These are phyloP conservation scores for Debaryomyces sp. DNA, from an alignment of 1,139 yeast genomes.

Conservation along the genomic window DNA sequence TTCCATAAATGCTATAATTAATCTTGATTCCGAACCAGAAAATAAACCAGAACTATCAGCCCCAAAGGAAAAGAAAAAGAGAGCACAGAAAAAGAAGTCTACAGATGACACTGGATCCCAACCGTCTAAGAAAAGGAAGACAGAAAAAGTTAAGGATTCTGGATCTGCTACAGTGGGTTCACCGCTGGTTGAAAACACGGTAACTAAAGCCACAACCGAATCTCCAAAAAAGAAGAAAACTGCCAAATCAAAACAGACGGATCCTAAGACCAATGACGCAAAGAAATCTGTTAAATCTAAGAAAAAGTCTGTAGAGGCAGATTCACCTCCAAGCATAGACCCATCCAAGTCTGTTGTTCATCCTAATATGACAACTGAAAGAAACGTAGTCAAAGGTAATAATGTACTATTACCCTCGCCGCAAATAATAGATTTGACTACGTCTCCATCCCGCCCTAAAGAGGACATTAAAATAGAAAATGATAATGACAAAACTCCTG, in stretches of 20 bases:
- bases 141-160: not conserved
- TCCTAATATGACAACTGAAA: constrained; percentile 24
- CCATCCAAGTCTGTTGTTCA: constrained; percentile 11
- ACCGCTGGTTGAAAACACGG: constrained; percentile 1
- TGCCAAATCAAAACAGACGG: constrained; percentile 10
- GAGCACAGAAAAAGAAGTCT: constrained; percentile 16
- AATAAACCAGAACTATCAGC: constrained; percentile 9
- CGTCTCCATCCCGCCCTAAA: not conserved
- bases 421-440: constrained; percentile 3
- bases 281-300: constrained; percentile 10
- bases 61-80: constrained; percentile 16
- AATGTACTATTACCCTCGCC: constrained; percentile 5
- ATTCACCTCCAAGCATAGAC: not conserved
- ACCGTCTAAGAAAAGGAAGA: constrained; percentile 16
- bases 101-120: constrained; percentile 11
- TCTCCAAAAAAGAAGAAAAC: constrained; percentile 10
- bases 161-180: not conserved
- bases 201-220: constrained; percentile 1
- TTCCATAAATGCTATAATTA: constrained; percentile 41
- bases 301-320: constrained; percentile 10
- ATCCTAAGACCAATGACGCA: constrained; percentile 7
- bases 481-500: not conserved
- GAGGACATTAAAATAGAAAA: not conserved
- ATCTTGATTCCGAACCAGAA: constrained; percentile 32
- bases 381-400: constrained; percentile 9